Evolutionary conservation across 768 basidiomycete species (phyloP).

Genomic region (Mycena galopus): DNA sequence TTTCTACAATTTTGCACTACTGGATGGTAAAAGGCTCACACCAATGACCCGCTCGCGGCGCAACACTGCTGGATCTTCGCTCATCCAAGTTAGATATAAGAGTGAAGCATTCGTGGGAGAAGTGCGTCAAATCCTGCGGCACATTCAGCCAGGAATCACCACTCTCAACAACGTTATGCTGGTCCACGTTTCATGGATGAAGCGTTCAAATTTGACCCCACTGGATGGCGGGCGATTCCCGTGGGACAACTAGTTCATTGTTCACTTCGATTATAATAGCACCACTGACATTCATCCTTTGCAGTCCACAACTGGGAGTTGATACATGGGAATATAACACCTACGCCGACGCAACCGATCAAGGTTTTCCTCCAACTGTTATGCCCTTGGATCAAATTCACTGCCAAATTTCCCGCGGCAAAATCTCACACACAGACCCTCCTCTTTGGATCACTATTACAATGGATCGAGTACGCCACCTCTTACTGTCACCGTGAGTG

Average conservation of each 20-base stretch:
- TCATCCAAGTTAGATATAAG: conserved; percentile 23
- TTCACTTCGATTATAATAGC: not conserved
- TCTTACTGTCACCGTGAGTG: not conserved
- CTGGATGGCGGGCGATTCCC: not conserved
- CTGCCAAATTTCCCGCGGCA: conserved; percentile 35
- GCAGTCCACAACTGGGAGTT: conserved; percentile 40
- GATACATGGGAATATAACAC: conserved; percentile 30
- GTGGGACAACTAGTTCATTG: not conserved
- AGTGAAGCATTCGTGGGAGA: conserved; percentile 29
- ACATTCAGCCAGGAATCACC: conserved; percentile 31
- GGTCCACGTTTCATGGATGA: conserved; percentile 9
- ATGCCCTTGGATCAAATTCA: conserved; percentile 33
- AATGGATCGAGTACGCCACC: conserved; percentile 25
- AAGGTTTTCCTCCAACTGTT: conserved; percentile 15
- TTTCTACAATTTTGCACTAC: conserved; percentile 22
- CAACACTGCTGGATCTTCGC: not conserved
- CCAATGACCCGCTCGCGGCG: conserved; percentile 25
- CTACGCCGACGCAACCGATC: conserved; percentile 2
- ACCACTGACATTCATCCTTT: not conserved
- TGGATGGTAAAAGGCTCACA: conserved; percentile 35
- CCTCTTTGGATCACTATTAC: conserved; percentile 28
- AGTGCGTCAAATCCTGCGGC: conserved; percentile 29
- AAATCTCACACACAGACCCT: conserved; percentile 16
- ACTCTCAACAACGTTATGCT: not conserved
- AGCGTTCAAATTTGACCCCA: not conserved